A percentile compares a stretch with the other conserved stretches of the same genome.
Conservation (phyloP, 1,284 basidiomycete species). For the Cystobasidiaceae sp. region DNA sequence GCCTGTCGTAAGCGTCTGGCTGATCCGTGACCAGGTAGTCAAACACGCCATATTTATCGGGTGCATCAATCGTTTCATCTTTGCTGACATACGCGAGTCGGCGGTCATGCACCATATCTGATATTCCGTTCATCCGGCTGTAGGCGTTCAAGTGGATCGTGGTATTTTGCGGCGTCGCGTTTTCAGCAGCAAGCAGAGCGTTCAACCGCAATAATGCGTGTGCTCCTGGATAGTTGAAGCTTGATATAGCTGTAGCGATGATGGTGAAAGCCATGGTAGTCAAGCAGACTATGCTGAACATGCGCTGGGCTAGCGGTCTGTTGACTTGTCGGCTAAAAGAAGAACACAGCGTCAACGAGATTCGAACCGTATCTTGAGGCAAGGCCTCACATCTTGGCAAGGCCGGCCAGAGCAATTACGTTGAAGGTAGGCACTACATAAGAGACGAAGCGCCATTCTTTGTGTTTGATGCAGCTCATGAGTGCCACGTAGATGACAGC, state of each 20-base stretch:
- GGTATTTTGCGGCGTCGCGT: slow-evolving; percentile 22
- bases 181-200: slow-evolving; percentile 43
- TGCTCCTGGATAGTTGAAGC: slow-evolving; percentile 86
- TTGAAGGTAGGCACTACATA: slow-evolving; percentile 82
- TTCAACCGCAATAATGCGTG: slow-evolving; percentile 65
- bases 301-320: not conserved
- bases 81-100: slow-evolving; percentile 11
- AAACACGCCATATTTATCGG: slow-evolving; percentile 15
- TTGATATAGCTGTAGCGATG: slow-evolving; percentile 58
- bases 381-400: slow-evolving; percentile 61
- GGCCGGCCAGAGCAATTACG: slow-evolving; percentile 65
- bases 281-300: not conserved
- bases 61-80: slow-evolving; percentile 11
- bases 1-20: not conserved
- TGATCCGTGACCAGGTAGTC: slow-evolving; percentile 32
- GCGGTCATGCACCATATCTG: not conserved
- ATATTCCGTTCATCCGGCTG: slow-evolving; percentile 72
- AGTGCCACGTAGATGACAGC: slow-evolving; percentile 57
- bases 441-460: slow-evolving; percentile 91
- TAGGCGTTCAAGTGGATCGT: slow-evolving; percentile 69
- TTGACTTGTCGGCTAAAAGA: not conserved
- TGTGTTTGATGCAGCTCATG: slow-evolving; percentile 64
- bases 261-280: slow-evolving; percentile 47
- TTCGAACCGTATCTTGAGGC: too few relatives aligned
- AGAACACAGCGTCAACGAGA: not conserved